These are phyloP conservation scores for Sphagnum tenellum DNA, from an alignment of 225 moss, liverwort and hornwort species.

Conservation along the genomic window DNA sequence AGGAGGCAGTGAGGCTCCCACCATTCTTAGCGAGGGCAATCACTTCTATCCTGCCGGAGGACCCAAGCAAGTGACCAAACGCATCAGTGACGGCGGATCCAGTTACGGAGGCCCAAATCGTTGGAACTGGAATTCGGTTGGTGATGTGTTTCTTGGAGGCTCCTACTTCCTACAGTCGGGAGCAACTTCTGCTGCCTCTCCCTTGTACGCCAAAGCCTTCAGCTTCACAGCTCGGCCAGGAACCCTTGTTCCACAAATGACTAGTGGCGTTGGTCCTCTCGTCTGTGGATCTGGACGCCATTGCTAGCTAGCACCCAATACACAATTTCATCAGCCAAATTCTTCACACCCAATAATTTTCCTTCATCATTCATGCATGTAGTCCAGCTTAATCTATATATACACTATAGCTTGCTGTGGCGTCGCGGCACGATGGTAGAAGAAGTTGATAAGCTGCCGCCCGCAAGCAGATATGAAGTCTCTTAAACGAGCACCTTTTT, in stretches of 20 bases:
- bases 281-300: not conserved
- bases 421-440: no score
- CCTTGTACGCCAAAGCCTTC: constrained; percentile 14
- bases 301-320: no score
- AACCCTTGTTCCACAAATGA: constrained; percentile 4
- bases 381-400: no score
- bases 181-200: constrained; percentile 8
- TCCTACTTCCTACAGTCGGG: constrained; percentile 16
- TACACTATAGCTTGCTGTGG: no score
- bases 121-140: constrained; percentile 26
- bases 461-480: no score
- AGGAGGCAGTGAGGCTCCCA: constrained; percentile 28
- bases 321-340: no score
- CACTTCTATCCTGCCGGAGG: constrained; percentile 12
- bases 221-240: constrained; percentile 16
- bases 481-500: no score
- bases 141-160: constrained; percentile 13
- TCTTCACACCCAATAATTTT: no score
- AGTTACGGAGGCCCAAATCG: not conserved
- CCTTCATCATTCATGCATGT: no score
- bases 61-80: constrained; percentile 34
- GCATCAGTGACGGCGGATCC: constrained; percentile 15
- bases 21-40: constrained; percentile 37
- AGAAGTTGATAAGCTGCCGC: no score
- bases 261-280: constrained; percentile 6